These are phyloP conservation scores for Botryotinia calthae DNA, from an alignment of 2,329 filamentous ascomycete species.

Conservation along the genomic window DNA sequence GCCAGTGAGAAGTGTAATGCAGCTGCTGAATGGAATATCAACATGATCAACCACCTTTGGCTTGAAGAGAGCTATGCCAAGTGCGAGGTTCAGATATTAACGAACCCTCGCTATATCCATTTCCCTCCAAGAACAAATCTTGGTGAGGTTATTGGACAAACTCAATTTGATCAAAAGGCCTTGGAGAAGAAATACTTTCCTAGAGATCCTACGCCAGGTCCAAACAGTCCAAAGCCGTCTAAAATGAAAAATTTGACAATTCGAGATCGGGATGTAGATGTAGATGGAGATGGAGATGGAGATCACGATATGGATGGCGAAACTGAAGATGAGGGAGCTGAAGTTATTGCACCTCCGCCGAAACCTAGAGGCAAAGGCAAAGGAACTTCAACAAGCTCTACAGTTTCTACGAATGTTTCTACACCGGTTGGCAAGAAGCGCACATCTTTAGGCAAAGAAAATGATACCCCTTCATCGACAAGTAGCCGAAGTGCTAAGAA, in stretches of 20 bases:
- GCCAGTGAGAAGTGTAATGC: conserved; percentile 91
- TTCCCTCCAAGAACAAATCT: conserved; percentile 90
- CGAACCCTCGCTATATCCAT: conserved; percentile 73
- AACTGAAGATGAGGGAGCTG: conserved; percentile 22
- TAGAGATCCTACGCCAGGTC: conserved; percentile 40
- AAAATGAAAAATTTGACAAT: conserved; percentile 44
- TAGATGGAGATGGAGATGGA: conserved; percentile 45
- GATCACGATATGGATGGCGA: conserved; percentile 31
- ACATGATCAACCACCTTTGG: conserved; percentile 94
- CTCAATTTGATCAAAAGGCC: conserved; percentile 64
- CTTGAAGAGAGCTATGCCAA: conserved; percentile 95
- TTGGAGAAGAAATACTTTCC: conserved; percentile 66
- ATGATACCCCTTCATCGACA: conserved; percentile 74
- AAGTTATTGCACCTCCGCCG: conserved; percentile 25
- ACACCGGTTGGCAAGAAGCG: conserved; percentile 50
- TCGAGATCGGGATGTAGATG: conserved; percentile 37
- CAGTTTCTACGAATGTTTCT: conserved; percentile 40
- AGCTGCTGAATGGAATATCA: conserved; percentile 86
- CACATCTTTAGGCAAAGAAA: conserved; percentile 69
- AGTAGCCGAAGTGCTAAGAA: conserved; percentile 85
- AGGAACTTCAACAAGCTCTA: conserved; percentile 10
- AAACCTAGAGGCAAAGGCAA: conserved; percentile 22
- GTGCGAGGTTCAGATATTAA: conserved; percentile 71
- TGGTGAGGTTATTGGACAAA: conserved; percentile 89
- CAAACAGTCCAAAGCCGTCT: conserved; percentile 49